Percentiles rank a stretch among this genome's conserved stretches.
Conservation (phyloP, 1,284 basidiomycete species). For the Gomphus bonarii region DNA sequence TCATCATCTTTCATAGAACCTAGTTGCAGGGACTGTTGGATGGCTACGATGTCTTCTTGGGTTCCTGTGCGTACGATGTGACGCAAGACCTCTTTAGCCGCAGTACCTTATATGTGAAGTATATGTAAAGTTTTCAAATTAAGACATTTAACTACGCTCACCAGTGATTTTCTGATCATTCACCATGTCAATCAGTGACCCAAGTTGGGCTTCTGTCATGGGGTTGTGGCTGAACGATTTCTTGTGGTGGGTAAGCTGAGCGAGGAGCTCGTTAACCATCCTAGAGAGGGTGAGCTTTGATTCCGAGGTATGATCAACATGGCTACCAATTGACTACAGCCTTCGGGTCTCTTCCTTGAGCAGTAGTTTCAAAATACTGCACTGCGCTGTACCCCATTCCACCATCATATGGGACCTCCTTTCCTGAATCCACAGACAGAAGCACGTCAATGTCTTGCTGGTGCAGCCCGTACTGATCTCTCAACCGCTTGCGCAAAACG, state of each 20-base stretch:
- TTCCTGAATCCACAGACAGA: slow-evolving; percentile 57
- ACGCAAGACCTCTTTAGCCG: slow-evolving; percentile 59
- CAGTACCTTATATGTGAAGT: slow-evolving; percentile 41
- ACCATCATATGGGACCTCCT: slow-evolving; percentile 54
- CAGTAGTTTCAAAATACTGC: slow-evolving; percentile 67
- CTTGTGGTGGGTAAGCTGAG: slow-evolving; percentile 55
- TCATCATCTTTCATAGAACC: slow-evolving; percentile 17
- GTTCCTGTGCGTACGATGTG: slow-evolving; percentile 37
- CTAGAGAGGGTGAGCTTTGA: slow-evolving; percentile 28
- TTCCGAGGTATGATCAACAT: background rate
- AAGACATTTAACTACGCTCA: slow-evolving; percentile 18
- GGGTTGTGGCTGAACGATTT: slow-evolving; percentile 54
- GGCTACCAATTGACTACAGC: slow-evolving; percentile 76
- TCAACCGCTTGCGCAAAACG: slow-evolving; percentile 51
- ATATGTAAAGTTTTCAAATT: background rate
- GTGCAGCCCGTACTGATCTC: slow-evolving; percentile 41
- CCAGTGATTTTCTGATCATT: slow-evolving; percentile 60
- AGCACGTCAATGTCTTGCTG: slow-evolving; percentile 67
- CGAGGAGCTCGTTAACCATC: slow-evolving; percentile 81
- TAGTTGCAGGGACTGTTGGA: slow-evolving; percentile 22
- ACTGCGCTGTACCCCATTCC: slow-evolving; percentile 43
- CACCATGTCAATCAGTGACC: slow-evolving; percentile 72
- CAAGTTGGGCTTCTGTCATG: slow-evolving; percentile 54
- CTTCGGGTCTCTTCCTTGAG: slow-evolving; percentile 49
- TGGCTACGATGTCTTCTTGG: slow-evolving; percentile 18